Conservation (phyloP, 495 filamentous ascomycete species). For the Podospora anserina region DNA sequence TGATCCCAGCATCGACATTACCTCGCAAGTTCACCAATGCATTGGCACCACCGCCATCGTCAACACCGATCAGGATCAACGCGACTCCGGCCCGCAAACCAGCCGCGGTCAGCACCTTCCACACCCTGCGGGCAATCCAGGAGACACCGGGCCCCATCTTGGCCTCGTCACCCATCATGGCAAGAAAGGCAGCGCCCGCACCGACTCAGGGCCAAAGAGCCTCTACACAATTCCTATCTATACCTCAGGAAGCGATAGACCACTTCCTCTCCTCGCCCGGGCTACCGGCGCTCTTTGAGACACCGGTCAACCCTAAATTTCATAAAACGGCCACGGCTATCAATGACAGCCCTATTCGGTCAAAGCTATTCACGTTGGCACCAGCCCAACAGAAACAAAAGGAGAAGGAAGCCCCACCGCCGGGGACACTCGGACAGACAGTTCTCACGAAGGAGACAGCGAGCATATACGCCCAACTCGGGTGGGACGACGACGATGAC, state of each 20-base stretch:
- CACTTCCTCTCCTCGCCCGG: conserved; percentile 41
- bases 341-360: conserved; percentile 45
- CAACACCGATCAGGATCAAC: conserved; percentile 8
- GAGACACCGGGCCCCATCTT: conserved; percentile 26
- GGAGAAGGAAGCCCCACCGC: conserved; percentile 26
- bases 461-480: conserved; percentile 65
- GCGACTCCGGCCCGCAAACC: conserved; percentile 29
- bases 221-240: conserved; percentile 32
- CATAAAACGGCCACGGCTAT: conserved; percentile 27
- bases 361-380: conserved; percentile 20
- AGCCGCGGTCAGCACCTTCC: conserved; percentile 10
- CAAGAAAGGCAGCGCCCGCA: conserved; percentile 52
- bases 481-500: conserved; percentile 59
- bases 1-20: conserved; percentile 38
- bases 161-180: conserved; percentile 43
- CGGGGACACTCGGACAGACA: conserved; percentile 8
- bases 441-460: not conserved
- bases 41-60: conserved; percentile 14
- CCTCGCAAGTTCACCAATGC: conserved; percentile 36
- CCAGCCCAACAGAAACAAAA: not conserved
- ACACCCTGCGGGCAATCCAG: conserved; percentile 9
- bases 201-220: conserved; percentile 31
- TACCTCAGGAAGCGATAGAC: conserved; percentile 30
- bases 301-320: conserved; percentile 34
- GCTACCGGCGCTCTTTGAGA: conserved; percentile 34